Base-by-base conservation (phyloP, 352 stramenopile genomes). In the Phytopythium vexans region DNA sequence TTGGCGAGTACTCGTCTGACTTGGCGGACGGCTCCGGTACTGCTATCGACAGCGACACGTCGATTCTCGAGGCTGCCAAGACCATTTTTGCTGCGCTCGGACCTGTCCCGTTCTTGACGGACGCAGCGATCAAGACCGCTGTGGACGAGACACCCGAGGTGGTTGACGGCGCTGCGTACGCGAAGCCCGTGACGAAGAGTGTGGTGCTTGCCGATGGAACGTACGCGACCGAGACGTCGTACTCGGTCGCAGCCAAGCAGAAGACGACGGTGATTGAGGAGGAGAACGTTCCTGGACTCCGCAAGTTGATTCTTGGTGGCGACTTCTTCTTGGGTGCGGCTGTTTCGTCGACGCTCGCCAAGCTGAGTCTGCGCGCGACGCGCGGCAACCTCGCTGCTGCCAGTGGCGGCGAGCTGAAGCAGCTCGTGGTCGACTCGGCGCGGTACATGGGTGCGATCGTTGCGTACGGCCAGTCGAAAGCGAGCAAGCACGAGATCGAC, bases 171-270 rank as follows among this genome's bases (percentile, higher is more conserved):
- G 68, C 81, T n/a, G 78, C 78, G 37, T 89, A 89, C 53, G 74
- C 82, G n/a, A 96, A 97, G 58, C 76, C 94, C 33, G 82, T 97
- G 35, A 98, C 95, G 10, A 99, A 99, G 78, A 99, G 98, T 59
- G 93, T 99, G 37, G 96, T 99, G 27, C 75, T 99, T 5, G 86
- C 96, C 0, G 98, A 99, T 72, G 98, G 98, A 50, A 99, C 97
- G 41, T 99, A 99, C 71, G 97, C 98, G 10, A 99, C 96, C 4
- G 97, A 99, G 72, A 99, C 96, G 12, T 94, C 89, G 49, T 92
- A 96, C 64, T 62, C 66, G 36, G 70, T 72, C 33, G 57, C 69
- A 16, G 80, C 82, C 39, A 76, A 67, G 52, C 54, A 54, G 7
- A 78, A 78, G 48, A 54, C 70, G 31, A 53, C 59, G 1, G 50